Base-by-base conservation (phyloP, 2,329 filamentous ascomycete species). In the Neopestalotiopsis rosae region DNA sequence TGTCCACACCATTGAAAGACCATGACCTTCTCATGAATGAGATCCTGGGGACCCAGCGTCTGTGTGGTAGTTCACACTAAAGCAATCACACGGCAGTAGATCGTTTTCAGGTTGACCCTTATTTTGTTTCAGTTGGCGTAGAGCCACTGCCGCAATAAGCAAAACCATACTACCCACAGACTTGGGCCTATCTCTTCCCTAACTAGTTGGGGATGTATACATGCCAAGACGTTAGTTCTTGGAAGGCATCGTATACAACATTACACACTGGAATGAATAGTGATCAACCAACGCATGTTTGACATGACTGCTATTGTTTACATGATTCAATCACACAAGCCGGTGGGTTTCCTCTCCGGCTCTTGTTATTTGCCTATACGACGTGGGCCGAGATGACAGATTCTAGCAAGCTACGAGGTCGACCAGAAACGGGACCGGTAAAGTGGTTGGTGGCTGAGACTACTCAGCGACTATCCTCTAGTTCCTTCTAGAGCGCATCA, bases 61-160 rank as follows among this genome's bases (percentile, higher is more conserved):
- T 52, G 45, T 52, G 45, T 52, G 45, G 45, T n/a, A 52, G n/a
- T 52, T 24, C 45, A 52, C 45, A 52, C 45, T 52, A 52, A 52
- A 52, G 45, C 45, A 52, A 24, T 52, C 45, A 52, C 45, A 52
- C n/a, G 45, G 45, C 45, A 52, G 45, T 17, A 52, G 45, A 52
- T 52, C 45, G 45, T 52, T 52, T 52, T 52, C 45, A 52, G 45
- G 45, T 52, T 52, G 45, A 52, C 45, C 45, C 45, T 52, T 52
- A 52, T 52, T 52, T 20, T 52, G 59, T 62, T 62, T 62, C 59
- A 62, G 59, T 62, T 62, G 59, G 20, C 14, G 59, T 34, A 40
- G 59, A 62, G 59, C 59, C 59, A 40, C 59, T 62, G 59, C 59
- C 59, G 32, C 59, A 62, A 62, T 62, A 62, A 62, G 59, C 59